Percentiles rank a stretch among this genome's conserved stretches.
phyloP scores from a whole-genome alignment of 2,329 filamentous ascomycete species.

The Biscogniauxia sp. region DNA sequence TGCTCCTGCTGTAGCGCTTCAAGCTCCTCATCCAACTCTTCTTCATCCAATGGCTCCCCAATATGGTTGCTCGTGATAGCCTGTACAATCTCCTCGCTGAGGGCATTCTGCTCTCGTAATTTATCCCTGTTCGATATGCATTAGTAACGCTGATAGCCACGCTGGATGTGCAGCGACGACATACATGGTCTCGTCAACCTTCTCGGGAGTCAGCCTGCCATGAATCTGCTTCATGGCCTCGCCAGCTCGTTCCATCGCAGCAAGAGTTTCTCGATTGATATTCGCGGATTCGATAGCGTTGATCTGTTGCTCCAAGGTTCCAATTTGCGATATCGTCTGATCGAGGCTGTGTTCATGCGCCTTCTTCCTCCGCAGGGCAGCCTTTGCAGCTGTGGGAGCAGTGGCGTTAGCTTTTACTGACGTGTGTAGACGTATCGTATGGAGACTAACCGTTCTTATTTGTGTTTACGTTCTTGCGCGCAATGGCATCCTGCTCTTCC shows the following conservation, averaged over 20 bases:
- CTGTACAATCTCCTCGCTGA: constrained; percentile 88
- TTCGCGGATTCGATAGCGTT: constrained; percentile 97
- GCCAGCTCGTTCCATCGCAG: constrained; percentile 89
- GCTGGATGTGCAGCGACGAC: constrained; percentile 35
- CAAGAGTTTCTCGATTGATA: constrained; percentile 95
- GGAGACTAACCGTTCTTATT: constrained; percentile 81
- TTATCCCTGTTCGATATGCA: constrained; percentile 63
- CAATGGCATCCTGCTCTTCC: constrained; percentile 84
- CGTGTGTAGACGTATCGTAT: constrained; percentile 7
- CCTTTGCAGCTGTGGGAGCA: constrained; percentile 70
- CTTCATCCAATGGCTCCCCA: constrained; percentile 75
- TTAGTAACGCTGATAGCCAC: constrained; percentile 6
- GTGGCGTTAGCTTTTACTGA: constrained; percentile 19
- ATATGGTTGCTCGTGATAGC: constrained; percentile 73
- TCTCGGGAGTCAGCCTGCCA: constrained; percentile 84
- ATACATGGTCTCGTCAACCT: constrained; percentile 93
- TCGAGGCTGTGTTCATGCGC: constrained; percentile 86
- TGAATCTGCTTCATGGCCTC: constrained; percentile 93
- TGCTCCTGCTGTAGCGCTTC: constrained; percentile 86
- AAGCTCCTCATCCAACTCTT: constrained; percentile 81
- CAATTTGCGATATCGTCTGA: constrained; percentile 85
- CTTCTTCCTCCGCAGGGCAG: constrained; percentile 92
- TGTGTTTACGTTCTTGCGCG: constrained; percentile 79
- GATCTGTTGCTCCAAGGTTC: constrained; percentile 91
- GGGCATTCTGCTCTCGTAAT: constrained; percentile 85